Evolutionary conservation across 139 green algal genomes (phyloP).

Genomic region (Picochlorum sp.): DNA sequence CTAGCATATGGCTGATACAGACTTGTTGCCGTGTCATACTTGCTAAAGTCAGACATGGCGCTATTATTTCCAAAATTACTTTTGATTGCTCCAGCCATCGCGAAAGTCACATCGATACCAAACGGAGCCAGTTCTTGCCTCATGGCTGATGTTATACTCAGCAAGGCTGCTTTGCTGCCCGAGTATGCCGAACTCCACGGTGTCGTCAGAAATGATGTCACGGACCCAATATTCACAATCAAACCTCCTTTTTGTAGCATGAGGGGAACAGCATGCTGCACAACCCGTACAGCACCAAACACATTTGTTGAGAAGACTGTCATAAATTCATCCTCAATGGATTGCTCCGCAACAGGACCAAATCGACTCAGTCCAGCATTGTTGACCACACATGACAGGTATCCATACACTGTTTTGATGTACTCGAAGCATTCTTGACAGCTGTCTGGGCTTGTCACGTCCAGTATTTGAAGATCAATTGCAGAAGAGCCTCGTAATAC

Average conservation of each 20-base stretch:
- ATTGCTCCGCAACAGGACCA: conserved; percentile 37
- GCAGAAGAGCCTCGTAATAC: conserved; percentile 20
- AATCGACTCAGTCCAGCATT: conserved; percentile 28
- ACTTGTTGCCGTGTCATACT: background rate
- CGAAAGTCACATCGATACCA: conserved; percentile 24
- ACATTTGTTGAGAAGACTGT: conserved; percentile 33
- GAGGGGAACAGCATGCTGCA: conserved; percentile 28
- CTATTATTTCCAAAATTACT: conserved; percentile 9
- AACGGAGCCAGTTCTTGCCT: conserved; percentile 41
- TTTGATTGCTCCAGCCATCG: conserved; percentile 33
- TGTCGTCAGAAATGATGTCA: conserved; percentile 19
- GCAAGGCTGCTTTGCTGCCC: conserved; percentile 36
- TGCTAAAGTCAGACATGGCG: background rate
- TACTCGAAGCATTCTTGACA: conserved; percentile 17
- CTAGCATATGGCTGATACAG: background rate
- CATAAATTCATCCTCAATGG: conserved; percentile 21
- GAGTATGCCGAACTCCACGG: conserved; percentile 37
- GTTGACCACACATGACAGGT: conserved; percentile 36
- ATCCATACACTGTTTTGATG: conserved; percentile 19
- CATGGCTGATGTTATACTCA: conserved; percentile 31
- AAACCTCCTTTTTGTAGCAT: conserved; percentile 31
- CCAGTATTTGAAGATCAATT: conserved; percentile 11
- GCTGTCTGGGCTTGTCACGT: conserved; percentile 30
- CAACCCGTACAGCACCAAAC: conserved; percentile 24
- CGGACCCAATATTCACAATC: conserved; percentile 34